Percentiles rank a stretch among this genome's conserved stretches.
These are phyloP conservation scores for Fusarium sp. DNA, from an alignment of 2,329 filamentous ascomycete genomes.

Conservation along the genomic window DNA sequence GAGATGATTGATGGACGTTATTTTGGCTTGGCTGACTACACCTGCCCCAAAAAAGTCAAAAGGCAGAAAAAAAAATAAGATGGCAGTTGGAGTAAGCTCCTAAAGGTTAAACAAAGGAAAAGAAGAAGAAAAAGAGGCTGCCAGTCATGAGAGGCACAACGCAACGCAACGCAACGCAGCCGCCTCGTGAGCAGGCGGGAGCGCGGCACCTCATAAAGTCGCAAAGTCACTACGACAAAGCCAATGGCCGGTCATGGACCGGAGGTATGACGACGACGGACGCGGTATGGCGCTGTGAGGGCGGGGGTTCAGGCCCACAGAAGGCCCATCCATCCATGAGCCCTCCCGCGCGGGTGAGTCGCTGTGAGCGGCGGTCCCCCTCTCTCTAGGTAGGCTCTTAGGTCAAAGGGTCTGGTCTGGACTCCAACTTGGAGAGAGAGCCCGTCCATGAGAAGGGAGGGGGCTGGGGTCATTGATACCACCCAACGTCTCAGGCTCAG, in stretches of 20 bases:
- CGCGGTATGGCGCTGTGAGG: conserved; percentile 35
- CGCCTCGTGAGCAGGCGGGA: conserved; percentile 17
- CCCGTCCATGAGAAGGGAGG: not conserved
- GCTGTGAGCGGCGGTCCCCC: conserved; percentile 23
- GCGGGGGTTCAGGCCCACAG: conserved; percentile 17
- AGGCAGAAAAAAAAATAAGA: conserved; percentile 6
- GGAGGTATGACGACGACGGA: conserved; percentile 28
- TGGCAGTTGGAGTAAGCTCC: not conserved
- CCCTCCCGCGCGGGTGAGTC: not conserved
- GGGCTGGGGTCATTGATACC: conserved; percentile 1
- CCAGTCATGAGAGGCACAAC: not conserved
- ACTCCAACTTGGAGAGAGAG: not conserved
- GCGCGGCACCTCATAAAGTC: conserved; percentile 29
- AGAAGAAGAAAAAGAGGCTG: not conserved
- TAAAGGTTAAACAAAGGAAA: conserved; percentile 9
- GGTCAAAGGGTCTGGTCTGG: not conserved
- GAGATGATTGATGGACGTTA: not conserved
- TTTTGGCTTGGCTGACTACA: conserved; percentile 34
- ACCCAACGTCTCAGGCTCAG: conserved; percentile 33
- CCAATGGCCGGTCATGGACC: conserved; percentile 34
- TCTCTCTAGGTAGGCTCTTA: not conserved
- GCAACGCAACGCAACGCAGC: not conserved
- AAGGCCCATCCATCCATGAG: not conserved
- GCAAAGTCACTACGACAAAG: conserved; percentile 30
- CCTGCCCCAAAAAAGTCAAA: conserved; percentile 11